Percentiles rank a stretch among this genome's conserved stretches.
Conservation (phyloP, 129 eudicot genomes). For the Saussurea involucrata region DNA sequence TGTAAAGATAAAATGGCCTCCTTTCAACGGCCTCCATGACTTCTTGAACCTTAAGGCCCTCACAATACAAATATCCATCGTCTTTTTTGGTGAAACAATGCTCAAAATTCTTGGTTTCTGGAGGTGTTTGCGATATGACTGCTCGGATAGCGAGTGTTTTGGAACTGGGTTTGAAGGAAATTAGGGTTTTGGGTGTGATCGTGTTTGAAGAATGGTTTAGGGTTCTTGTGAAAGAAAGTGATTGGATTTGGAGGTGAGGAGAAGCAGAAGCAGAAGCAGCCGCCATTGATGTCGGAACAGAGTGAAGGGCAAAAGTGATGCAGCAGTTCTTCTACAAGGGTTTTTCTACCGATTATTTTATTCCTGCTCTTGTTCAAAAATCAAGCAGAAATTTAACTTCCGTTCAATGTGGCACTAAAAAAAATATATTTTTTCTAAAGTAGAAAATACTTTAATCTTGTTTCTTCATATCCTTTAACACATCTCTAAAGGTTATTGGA, state of each 20-base stretch:
- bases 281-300: conserved; percentile 48
- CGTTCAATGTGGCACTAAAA: too few relatives aligned
- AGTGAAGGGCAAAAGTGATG: not conserved
- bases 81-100: conserved; percentile 70
- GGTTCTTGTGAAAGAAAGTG: conserved; percentile 41
- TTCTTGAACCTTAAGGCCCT: conserved; percentile 69
- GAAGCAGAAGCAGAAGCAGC: conserved; percentile 36
- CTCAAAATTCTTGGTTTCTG: conserved; percentile 46
- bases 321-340: not conserved
- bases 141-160: conserved; percentile 47
- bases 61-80: conserved; percentile 83
- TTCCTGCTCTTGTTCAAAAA: too few relatives aligned
- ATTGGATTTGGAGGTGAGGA: conserved; percentile 44
- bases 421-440: too few relatives aligned
- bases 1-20: conserved; percentile 86
- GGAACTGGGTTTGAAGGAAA: conserved; percentile 39
- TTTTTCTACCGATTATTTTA: not conserved
- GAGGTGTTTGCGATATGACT: conserved; percentile 38
- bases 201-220: conserved; percentile 25
- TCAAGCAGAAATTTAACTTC: too few relatives aligned
- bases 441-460: too few relatives aligned
- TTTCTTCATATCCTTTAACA: too few relatives aligned
- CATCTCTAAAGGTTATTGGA: too few relatives aligned
- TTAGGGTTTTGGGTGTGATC: conserved; percentile 22
- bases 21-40: conserved; percentile 65